A percentile compares a stretch with the other conserved stretches of the same genome.
These are phyloP conservation scores for Penicillium sclerotigenum DNA, from an alignment of 2,329 filamentous ascomycete species.

Conservation along the genomic window DNA sequence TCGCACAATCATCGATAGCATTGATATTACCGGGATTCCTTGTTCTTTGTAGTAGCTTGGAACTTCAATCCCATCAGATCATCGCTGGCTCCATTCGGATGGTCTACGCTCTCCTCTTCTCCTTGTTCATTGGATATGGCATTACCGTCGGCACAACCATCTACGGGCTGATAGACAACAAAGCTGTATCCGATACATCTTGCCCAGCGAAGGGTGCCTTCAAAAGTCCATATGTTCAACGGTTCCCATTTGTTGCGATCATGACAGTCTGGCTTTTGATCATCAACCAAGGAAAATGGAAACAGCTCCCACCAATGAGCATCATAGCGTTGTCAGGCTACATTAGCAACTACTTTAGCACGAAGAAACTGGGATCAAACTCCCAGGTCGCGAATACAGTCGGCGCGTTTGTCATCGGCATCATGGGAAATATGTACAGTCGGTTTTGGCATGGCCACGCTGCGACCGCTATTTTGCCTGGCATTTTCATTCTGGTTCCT, in stretches of 20 bases:
- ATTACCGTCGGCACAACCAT: slow-evolving; percentile 63
- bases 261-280: slow-evolving; percentile 73
- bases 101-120: slow-evolving; percentile 60
- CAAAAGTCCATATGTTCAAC: slow-evolving; percentile 43
- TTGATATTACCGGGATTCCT: slow-evolving; percentile 67
- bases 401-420: slow-evolving; percentile 70
- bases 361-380: slow-evolving; percentile 61
- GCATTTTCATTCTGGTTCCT: slow-evolving; percentile 70
- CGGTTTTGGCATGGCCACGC: slow-evolving; percentile 70
- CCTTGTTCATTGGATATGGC: slow-evolving; percentile 66
- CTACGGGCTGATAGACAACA: slow-evolving; percentile 57
- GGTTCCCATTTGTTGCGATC: slow-evolving; percentile 68
- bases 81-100: slow-evolving; percentile 58
- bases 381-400: slow-evolving; percentile 73
- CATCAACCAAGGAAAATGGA: slow-evolving; percentile 78
- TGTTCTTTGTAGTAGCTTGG: slow-evolving; percentile 58
- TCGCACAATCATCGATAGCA: slow-evolving; percentile 68
- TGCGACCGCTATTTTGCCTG: slow-evolving; percentile 78
- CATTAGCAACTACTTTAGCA: slow-evolving; percentile 50
- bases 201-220: slow-evolving; percentile 40
- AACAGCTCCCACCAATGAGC: slow-evolving; percentile 72
- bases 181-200: slow-evolving; percentile 48
- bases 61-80: slow-evolving; percentile 65
- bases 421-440: slow-evolving; percentile 74
- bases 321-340: slow-evolving; percentile 70